A percentile compares a stretch with the other conserved stretches of the same genome.
Conservation (phyloP, 768 basidiomycete genomes). For the Auricularia sp. region DNA sequence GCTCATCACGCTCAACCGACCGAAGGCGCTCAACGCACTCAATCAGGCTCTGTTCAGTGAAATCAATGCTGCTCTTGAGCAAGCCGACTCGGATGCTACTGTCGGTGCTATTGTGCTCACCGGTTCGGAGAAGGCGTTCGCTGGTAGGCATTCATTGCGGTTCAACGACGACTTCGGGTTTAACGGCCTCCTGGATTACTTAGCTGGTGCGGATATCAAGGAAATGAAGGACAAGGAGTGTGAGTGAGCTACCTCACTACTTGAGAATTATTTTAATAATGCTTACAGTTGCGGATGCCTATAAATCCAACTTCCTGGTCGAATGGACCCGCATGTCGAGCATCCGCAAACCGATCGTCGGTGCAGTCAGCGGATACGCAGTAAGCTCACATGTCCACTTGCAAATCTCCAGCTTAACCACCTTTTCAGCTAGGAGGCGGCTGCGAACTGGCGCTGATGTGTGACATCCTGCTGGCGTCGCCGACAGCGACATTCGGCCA, state of each 20-base stretch:
- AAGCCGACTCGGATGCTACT: slow-evolving; percentile 23
- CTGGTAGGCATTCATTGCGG: slow-evolving; percentile 15
- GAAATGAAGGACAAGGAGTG: slow-evolving; percentile 35
- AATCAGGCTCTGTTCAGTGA: slow-evolving; percentile 28
- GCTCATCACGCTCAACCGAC: slow-evolving; percentile 25
- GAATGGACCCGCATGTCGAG: slow-evolving; percentile 35
- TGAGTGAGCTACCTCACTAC: slow-evolving; percentile 12
- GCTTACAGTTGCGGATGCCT: slow-evolving; percentile 33
- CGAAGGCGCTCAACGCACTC: slow-evolving; percentile 29
- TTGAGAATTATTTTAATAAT: not conserved
- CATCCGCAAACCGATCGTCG: slow-evolving; percentile 37
- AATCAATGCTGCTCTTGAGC: slow-evolving; percentile 29
- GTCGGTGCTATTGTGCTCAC: slow-evolving; percentile 36
- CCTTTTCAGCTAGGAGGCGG: slow-evolving; percentile 35
- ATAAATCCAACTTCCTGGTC: slow-evolving; percentile 35
- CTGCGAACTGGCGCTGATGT: slow-evolving; percentile 40
- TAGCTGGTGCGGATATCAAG: slow-evolving; percentile 42
- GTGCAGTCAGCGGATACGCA: slow-evolving; percentile 37
- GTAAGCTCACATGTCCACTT: slow-evolving; percentile 17
- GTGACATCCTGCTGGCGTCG: slow-evolving; percentile 35
- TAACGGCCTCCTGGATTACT: not conserved
- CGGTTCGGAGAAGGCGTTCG: slow-evolving; percentile 36
- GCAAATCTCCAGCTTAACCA: too few species aligned
- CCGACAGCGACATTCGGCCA: slow-evolving; percentile 37
- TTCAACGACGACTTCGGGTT: not conserved